phyloP scores from a whole-genome alignment of 176 grass and related monocot species.

The Chrysopogon serrulatus region DNA sequence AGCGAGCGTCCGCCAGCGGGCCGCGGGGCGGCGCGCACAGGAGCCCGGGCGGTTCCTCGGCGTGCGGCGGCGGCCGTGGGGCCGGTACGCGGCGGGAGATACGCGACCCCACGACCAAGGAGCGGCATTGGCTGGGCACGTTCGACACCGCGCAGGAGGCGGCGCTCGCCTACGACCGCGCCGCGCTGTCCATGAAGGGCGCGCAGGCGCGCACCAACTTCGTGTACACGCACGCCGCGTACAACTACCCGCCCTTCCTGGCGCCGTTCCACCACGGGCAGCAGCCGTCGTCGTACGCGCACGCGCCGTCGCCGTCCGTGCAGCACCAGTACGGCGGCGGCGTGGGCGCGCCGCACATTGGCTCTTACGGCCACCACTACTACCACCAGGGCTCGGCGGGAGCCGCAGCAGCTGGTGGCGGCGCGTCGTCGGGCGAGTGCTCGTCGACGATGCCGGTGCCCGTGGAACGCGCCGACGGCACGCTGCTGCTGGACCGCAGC shows the following conservation, averaged over 20 bases:
- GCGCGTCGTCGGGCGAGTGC: conserved; percentile 22
- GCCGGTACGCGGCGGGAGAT: conserved; percentile 95
- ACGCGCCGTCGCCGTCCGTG: conserved; percentile 15
- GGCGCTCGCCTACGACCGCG: conserved; percentile 92
- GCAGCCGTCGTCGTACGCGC: conserved; percentile 12
- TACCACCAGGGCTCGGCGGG: neutral
- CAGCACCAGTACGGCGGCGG: conserved; percentile 25
- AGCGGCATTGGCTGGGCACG: conserved; percentile 95
- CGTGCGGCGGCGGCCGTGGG: conserved; percentile 83
- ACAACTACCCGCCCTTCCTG: conserved; percentile 65
- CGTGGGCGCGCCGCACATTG: conserved; percentile 31
- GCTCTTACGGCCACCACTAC: conserved; percentile 7
- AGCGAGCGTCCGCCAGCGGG: conserved; percentile 18
- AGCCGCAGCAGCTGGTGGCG: neutral
- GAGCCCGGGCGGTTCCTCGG: conserved; percentile 96
- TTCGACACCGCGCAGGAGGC: conserved; percentile 99
- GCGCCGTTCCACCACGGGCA: conserved; percentile 57
- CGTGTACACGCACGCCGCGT: conserved; percentile 58
- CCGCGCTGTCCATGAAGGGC: conserved; percentile 97
- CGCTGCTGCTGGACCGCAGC: conserved; percentile 18
- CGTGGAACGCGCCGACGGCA: conserved; percentile 10
- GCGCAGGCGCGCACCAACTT: conserved; percentile 98
- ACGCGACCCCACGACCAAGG: conserved; percentile 93
- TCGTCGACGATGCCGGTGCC: conserved; percentile 12
- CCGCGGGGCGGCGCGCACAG: conserved; percentile 42